Base-by-base conservation (phyloP, 495 filamentous ascomycete species). In the Penicillium simplicissimum region DNA sequence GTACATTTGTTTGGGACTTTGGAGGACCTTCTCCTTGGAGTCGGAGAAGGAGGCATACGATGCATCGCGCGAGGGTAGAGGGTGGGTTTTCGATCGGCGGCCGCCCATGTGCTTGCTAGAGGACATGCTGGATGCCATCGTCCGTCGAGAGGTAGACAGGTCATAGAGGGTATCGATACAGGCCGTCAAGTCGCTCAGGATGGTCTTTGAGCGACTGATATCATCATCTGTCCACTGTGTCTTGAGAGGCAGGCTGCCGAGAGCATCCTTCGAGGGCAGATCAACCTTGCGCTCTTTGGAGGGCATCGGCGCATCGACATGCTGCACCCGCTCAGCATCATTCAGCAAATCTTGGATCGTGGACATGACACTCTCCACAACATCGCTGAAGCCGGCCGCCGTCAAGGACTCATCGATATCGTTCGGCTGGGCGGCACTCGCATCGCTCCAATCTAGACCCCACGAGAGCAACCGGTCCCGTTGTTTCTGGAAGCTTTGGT, bases 121-220 rank as follows among this genome's bases (percentile, higher is more conserved):
- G 8, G 70, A 67, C 73, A 82, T 81, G 55, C 71, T 76, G 17
- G 70, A 73, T n/a, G 67, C 71, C 72, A 76, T 77, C 33, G 72
- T 67, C 71, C 83, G 88, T 28, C 90, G 81, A 8, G 91, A 90
- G 48, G 86, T 80, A 8, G 91, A 96, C 13, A 97, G 79, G 59
- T 96, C 91, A 72, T 94, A 96, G 11, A 97, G 82, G 0, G 89
- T 93, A 73, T 97, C 93, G 67, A 96, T 96, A 31, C 88, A 93
- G 11, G 84, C 86, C 4, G 90, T 95, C 57, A 96, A 74, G 59
- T 96, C 91, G 59, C 82, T 84, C 23, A 95, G 78, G 3, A 96
- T 82, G 47, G 89, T 74, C 43, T 80, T 77, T 11, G 79, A 74
- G n/a, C 77, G 76, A 63, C 75, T 73, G 33, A 82, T 75, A 57